Conservation (phyloP, 2,329 filamentous ascomycete genomes). For the Aspergillus aculeatus region DNA sequence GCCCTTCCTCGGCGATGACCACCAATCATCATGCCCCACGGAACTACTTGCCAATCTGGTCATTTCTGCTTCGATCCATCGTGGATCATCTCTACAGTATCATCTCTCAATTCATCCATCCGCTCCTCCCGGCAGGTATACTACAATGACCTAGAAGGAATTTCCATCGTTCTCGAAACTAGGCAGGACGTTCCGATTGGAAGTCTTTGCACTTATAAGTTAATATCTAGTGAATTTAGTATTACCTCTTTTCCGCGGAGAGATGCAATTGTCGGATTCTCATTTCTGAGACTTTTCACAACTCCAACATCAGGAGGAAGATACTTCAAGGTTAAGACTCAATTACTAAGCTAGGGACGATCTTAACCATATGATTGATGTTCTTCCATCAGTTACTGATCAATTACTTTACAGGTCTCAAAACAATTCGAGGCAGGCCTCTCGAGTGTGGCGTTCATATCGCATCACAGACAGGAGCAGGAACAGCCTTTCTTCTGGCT, state of each 20-base stretch:
- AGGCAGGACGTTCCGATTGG: neutral
- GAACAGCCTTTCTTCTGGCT: neutral
- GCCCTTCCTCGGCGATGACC: neutral
- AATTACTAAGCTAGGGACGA: neutral
- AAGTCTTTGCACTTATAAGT: neutral
- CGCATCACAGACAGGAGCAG: neutral
- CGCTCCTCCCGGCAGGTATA: neutral
- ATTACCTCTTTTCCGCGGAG: neutral
- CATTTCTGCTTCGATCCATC: neutral
- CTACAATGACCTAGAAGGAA: neutral
- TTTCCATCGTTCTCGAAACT: neutral
- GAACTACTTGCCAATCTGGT: neutral
- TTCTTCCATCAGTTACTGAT: neutral
- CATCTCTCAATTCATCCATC: neutral
- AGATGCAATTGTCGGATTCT: neutral
- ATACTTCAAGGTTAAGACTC: neutral
- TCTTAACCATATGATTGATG: neutral
- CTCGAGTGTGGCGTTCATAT: neutral
- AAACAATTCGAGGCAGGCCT: neutral
- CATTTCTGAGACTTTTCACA: neutral
- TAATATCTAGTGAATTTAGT: neutral
- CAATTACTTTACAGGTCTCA: constrained; percentile 6
- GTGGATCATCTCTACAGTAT: neutral
- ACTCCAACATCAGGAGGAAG: neutral
- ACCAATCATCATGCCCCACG: neutral